Evolutionary conservation across 306 rosid genomes (phyloP), one percentile per base, ranked within the genome.

Genomic region (Medicago truncatula): DNA sequence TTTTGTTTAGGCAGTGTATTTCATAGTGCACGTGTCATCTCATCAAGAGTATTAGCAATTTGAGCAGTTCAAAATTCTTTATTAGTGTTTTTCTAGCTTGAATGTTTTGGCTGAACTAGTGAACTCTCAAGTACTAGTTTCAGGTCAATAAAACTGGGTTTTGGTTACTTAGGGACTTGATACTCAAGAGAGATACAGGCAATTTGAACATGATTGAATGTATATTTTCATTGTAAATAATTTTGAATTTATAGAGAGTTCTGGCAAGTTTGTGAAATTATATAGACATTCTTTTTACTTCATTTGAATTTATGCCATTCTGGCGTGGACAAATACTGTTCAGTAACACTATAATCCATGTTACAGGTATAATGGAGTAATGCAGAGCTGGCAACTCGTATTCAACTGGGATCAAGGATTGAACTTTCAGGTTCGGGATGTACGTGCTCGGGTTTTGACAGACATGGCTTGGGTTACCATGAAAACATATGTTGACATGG

Each of bases 401-500:
- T 92, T 96, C 87, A 84, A 76, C 85, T 96, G 99, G 99, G 97
- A 89, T 74, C 96, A 89, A 70, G 98, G 89, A 34, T 74, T 89
- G 78, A 90, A 92, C 89, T 87, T 88, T 81, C 97, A 96, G 84
- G 86, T 96, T 67, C 90, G 96, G 56, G 98, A 96, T 52, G 96
- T 90, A 28, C 89, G 97, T 46, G 90, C 91, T 23, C 91, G 99
- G 13, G 96, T 96, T 3, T 85, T 90, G 75, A 52, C 96, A 17
- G 98, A 92, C 70, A 87, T 90, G 91, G 99, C 99, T 65, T 96
- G 99, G 99, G 96, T 96, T 76, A 88, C 93, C 68, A 92, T 95
- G 99, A 95, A 84, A 88, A 89, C 96, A 28, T 84, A 63, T 6
- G 86, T 92, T 20, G 92, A 92, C 82, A 76, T 96, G 79, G 97